Evolutionary conservation across 495 filamentous ascomycete genomes (phyloP), one percentile per base, ranked within the genome.

Genomic region (Penicillium desertorum): DNA sequence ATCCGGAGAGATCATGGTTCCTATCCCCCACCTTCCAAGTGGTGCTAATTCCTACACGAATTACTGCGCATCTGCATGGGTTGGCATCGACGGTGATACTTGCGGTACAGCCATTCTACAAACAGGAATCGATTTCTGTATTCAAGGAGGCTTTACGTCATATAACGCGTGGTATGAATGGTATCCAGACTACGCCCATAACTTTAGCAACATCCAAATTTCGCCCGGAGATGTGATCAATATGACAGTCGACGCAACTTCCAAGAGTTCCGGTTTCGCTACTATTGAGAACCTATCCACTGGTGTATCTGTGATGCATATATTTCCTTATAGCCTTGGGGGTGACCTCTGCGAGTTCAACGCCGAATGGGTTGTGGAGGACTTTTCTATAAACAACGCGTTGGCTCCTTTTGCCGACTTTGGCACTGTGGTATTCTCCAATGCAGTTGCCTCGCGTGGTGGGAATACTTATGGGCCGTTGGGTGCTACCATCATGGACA

Each of bases 291-390:
- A 87, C 63, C 37, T 67, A 23, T 73, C 73, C 12, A 85, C 77
- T 5, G 81, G 81, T 39, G 61, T 76, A 59, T 68, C 60, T 4
- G 81, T 83, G 30, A 72, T 71, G 17, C 73, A 83, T 57, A 74
- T 66, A 12, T 78, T 86, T 56, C 70, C 64, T 4, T 67, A 69
- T 52, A 54, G 58, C 49, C 44, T 64, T 36, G 46, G 64, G 3
- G 68, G 59, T 37, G 51, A 58, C 27, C 60, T 71, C 10, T 67
- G 66, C 49, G 68, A 67, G 42, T 57, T 58, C 36, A 84, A 85
- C 50, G 82, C 81, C 10, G 82, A 86, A 60, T 86, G 82, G 83
- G 85, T 86, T 49, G 81, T 86, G 27, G 83, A 86, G 64, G 82
- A 85, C 56, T 84, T 79, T 48, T 66, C 76, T 19, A 58, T 62